Conservation (phyloP, 2,329 filamentous ascomycete genomes). For the Cladophialophora carrionii region DNA sequence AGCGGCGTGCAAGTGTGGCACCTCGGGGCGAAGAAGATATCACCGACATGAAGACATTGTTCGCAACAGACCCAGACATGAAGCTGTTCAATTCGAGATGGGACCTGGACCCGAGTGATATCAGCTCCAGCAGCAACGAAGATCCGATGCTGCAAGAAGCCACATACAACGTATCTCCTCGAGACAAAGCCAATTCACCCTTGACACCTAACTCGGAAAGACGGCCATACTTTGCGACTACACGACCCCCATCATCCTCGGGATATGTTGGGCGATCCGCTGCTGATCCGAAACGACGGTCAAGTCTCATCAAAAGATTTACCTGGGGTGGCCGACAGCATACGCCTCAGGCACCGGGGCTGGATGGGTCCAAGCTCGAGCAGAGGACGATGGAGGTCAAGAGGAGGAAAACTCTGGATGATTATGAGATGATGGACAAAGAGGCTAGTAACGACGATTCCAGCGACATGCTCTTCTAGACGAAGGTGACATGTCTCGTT, state of each 20-base stretch:
- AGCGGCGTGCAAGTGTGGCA: constrained; percentile 29
- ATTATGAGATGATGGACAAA: constrained; percentile 31
- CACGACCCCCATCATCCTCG: constrained; percentile 25
- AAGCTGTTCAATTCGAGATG: constrained; percentile 28
- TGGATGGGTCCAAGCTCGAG: constrained; percentile 23
- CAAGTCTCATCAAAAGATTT: constrained; percentile 31
- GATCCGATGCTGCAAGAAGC: constrained; percentile 27
- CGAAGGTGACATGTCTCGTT: not conserved
- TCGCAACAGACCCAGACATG: constrained; percentile 35
- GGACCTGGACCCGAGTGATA: constrained; percentile 26
- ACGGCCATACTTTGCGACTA: constrained; percentile 22
- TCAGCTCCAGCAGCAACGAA: constrained; percentile 26
- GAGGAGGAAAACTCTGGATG: constrained; percentile 33
- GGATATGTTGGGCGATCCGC: constrained; percentile 18
- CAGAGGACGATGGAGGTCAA: constrained; percentile 35
- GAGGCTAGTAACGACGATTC: constrained; percentile 27
- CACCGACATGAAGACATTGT: constrained; percentile 33
- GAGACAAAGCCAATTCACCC: constrained; percentile 13
- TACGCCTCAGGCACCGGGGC: constrained; percentile 11
- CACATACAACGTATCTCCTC: constrained; percentile 5
- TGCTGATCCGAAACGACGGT: constrained; percentile 26
- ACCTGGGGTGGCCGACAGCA: constrained; percentile 29
- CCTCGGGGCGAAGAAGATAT: constrained; percentile 30
- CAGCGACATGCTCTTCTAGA: constrained; percentile 33
- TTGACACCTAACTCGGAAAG: constrained; percentile 21